Evolutionary conservation across 2,329 filamentous ascomycete genomes (phyloP), one percentile per base, ranked within the genome.

Genomic region (Basipetospora chlamydospora): DNA sequence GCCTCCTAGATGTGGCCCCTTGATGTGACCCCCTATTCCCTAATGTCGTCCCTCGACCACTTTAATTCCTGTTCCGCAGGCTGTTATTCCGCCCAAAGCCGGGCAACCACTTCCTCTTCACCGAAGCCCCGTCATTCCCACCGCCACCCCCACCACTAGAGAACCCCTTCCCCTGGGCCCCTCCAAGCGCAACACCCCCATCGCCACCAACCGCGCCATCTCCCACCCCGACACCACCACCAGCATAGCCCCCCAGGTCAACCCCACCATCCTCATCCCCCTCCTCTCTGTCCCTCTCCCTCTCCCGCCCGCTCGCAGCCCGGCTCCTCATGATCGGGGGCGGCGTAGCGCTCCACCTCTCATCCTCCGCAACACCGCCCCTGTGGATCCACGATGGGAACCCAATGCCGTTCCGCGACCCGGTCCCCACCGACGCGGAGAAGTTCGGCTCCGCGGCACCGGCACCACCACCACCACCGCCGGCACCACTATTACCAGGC

Each of bases 291-390:
- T 35, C 22, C 12, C 12, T 7, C 22, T 13, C 15, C 13, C 15
- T 18, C 16, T 26, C 37, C 26, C 38, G 34, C 23, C 39, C 38
- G 21, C 42, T 44, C 21, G 38, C 30, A 11, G 29, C 39, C 17
- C 43, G 54, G 35, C 63, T 66, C 12, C 68, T 58, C 55, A 64
- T 51, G 35, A 74, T 74, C 2, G 70, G 70, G 4, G 70, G 70
- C 3, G 70, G 70, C 6, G 70, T 74, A 1, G 67, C 64, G 21
- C 69, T 63, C 2, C 55, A 49, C 4, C 59, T 49, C 8, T 67
- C 64, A 4, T 66, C 63, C 1, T 63, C 61, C 0, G 44, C 39
- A 0, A 51, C 40, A 3, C 54, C 50, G 11, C 44, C 50, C 12
- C 59, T 52, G 36, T 51, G 54, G 6, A 51, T 51, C 57, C 54